Percentiles rank a stretch among this genome's conserved stretches.
phyloP scores from a whole-genome alignment of 345 rosid genomes.

The Lepidium sativum region DNA sequence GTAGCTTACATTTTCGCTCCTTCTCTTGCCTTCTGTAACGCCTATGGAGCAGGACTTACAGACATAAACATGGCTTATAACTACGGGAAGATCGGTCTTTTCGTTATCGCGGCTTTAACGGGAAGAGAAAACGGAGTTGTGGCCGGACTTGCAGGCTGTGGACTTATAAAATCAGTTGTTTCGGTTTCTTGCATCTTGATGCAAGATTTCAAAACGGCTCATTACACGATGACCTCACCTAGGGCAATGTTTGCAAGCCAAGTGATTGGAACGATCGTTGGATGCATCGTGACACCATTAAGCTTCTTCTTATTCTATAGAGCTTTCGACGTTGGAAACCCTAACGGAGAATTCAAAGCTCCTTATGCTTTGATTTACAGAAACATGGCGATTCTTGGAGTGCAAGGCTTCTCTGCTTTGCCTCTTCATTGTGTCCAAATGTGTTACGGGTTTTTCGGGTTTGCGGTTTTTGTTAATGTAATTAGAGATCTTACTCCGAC shows the following conservation, averaged over 20 bases:
- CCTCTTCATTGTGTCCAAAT: constrained; percentile 33
- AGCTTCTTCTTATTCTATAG: constrained; percentile 86
- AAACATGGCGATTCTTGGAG: constrained; percentile 39
- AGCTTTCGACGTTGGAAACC: constrained; percentile 87
- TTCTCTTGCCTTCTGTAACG: constrained; percentile 85
- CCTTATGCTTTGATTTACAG: constrained; percentile 89
- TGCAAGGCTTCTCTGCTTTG: constrained; percentile 36
- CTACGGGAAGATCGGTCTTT: constrained; percentile 90
- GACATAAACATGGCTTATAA: constrained; percentile 97
- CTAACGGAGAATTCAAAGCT: constrained; percentile 80
- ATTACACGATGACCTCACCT: constrained; percentile 70
- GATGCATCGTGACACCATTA: constrained; percentile 65
- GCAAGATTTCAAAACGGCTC: constrained; percentile 97
- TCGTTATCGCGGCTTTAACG: constrained; percentile 62
- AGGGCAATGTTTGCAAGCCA: constrained; percentile 88
- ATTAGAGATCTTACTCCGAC: constrained; percentile 52
- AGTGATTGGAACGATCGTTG: constrained; percentile 62
- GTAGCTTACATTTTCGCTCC: constrained; percentile 79
- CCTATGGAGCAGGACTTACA: constrained; percentile 91
- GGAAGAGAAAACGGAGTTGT: constrained; percentile 75
- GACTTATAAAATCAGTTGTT: constrained; percentile 82
- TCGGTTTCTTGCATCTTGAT: constrained; percentile 80
- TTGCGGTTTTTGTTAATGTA: constrained; percentile 57
- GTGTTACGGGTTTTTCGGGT: constrained; percentile 64
- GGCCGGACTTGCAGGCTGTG: constrained; percentile 84